Percentiles rank a stretch among this genome's conserved stretches.
Conservation (phyloP, 257 asterid genomes). For the Przewalskia tangutica region DNA sequence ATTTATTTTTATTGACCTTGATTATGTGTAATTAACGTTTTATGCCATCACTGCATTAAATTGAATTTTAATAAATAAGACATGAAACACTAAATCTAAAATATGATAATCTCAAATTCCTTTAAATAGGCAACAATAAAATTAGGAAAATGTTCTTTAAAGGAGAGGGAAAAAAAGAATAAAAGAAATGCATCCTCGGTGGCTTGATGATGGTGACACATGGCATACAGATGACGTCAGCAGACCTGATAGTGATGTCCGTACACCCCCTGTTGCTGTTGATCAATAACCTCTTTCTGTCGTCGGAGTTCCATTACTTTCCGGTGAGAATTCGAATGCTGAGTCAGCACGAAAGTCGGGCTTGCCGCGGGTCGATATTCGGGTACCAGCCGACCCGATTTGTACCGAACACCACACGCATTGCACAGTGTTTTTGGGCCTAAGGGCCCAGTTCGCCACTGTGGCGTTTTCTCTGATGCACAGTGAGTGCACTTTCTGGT, state of each 20-base stretch:
- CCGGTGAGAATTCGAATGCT: conserved; percentile 77
- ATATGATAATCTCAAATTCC: too few relatives aligned
- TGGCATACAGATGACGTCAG: conserved; percentile 18
- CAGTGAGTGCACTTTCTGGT: conserved; percentile 67
- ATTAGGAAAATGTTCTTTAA: too few relatives aligned
- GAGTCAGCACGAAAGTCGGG: conserved; percentile 74
- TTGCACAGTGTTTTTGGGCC: conserved; percentile 79
- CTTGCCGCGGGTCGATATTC: conserved; percentile 85
- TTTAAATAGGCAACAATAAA: too few relatives aligned
- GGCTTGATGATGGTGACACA: neutral
- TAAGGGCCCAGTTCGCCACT: conserved; percentile 74
- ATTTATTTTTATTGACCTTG: too few relatives aligned
- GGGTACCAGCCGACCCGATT: conserved; percentile 67
- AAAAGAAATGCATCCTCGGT: neutral
- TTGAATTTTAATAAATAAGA: too few relatives aligned
- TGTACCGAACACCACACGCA: conserved; percentile 78
- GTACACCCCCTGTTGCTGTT: conserved; percentile 34
- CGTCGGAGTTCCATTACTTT: conserved; percentile 67
- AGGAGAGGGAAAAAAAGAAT: too few relatives aligned
- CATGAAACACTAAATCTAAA: too few relatives aligned
- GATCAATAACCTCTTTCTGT: conserved; percentile 48
- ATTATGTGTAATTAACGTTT: too few relatives aligned
- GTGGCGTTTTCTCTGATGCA: conserved; percentile 77
- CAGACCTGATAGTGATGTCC: conserved; percentile 40
- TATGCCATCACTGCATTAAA: too few relatives aligned